phyloP scores from a whole-genome alignment of 108 stramenopile species.

The Cylindrotheca fusiformis region DNA sequence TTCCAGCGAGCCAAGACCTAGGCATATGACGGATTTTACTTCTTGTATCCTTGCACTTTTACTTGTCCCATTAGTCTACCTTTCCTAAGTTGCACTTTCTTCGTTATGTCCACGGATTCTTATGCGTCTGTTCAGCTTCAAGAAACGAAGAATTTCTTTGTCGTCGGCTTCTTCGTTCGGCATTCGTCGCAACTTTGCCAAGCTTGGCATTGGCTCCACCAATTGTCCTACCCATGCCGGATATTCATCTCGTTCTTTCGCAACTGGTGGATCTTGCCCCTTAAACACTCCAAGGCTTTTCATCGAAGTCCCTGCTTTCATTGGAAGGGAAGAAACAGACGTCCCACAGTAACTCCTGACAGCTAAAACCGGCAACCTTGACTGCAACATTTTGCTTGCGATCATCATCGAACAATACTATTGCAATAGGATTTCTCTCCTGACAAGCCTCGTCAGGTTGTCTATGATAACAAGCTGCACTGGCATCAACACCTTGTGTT shows the following conservation, averaged over 20 bases:
- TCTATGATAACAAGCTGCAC: too few relatives aligned
- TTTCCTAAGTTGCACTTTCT: conserved; percentile 19
- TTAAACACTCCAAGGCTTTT: conserved; percentile 47
- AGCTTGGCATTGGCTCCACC: conserved; percentile 33
- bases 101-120: conserved; percentile 54
- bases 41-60: too few relatives aligned
- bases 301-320: conserved; percentile 63
- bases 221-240: conserved; percentile 59
- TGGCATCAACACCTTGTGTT: too few relatives aligned
- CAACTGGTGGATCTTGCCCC: conserved; percentile 38
- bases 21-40: too few relatives aligned
- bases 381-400: too few relatives aligned
- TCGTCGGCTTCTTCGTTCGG: conserved; percentile 57
- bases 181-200: conserved; percentile 60
- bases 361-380: too few relatives aligned
- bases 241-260: conserved; percentile 46
- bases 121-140: conserved; percentile 60
- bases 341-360: conserved; percentile 6
- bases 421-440: neutral
- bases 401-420: neutral
- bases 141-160: conserved; percentile 52
- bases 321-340: conserved; percentile 10
- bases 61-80: too few relatives aligned
- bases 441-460: too few relatives aligned
- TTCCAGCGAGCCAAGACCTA: too few relatives aligned